Evolutionary conservation across 148 eudicot genomes (phyloP).

Genomic region (Rhododendron vialii): DNA sequence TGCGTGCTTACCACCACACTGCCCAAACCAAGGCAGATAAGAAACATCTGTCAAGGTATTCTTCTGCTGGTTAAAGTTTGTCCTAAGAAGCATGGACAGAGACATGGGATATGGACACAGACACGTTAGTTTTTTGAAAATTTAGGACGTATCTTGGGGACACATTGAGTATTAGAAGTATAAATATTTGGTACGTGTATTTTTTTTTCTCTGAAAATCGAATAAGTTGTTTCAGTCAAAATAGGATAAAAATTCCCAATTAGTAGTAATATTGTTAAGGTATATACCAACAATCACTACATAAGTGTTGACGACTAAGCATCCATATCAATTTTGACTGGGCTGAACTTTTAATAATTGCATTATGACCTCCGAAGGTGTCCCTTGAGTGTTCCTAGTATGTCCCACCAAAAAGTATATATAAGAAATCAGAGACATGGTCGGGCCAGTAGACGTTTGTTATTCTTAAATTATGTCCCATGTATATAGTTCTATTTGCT

Average conservation of each 20-base stretch:
- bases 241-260: neutral
- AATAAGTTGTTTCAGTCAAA: neutral
- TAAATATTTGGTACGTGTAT: neutral
- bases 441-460: neutral
- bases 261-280: neutral
- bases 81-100: neutral
- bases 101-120: neutral
- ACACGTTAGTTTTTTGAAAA: neutral
- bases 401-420: neutral
- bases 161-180: neutral
- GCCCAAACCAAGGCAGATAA: conserved; percentile 95
- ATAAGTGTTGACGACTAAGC: neutral
- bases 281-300: neutral
- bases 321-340: neutral
- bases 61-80: neutral
- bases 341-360: neutral
- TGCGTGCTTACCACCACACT: conserved; percentile 82
- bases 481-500: neutral
- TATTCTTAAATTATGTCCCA: neutral
- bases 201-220: neutral
- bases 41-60: conserved; percentile 87
- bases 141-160: neutral
- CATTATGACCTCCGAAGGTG: neutral
- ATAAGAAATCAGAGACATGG: neutral
- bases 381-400: neutral